Percentiles rank a stretch among this genome's conserved stretches.
phyloP scores from a whole-genome alignment of 345 rosid genomes.

The Gossypium anomalum region DNA sequence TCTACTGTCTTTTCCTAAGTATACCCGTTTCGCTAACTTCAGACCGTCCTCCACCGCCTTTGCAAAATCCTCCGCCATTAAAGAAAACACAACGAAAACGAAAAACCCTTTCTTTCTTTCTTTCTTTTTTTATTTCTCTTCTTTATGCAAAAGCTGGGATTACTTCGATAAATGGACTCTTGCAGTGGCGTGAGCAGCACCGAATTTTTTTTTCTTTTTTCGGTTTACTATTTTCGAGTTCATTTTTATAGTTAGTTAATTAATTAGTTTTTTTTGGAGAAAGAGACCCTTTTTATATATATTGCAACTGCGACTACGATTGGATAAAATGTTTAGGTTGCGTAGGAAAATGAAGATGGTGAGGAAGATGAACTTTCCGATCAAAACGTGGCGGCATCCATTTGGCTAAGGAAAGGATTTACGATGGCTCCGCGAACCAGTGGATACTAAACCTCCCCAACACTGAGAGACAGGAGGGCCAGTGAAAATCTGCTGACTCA shows the following conservation, averaged over 20 bases:
- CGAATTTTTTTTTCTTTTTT: not conserved
- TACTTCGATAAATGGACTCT: not conserved
- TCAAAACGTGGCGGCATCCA: too few relatives aligned
- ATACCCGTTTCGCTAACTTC: conserved; percentile 64
- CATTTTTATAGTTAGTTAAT: not conserved
- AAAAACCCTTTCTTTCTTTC: not conserved
- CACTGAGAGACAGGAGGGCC: not conserved
- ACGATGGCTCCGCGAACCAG: too few relatives aligned
- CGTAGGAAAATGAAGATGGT: too few relatives aligned
- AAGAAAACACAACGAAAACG: not conserved
- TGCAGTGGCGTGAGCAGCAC: conserved; percentile 1
- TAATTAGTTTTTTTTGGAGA: not conserved
- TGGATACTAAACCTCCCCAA: too few relatives aligned
- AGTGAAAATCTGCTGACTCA: not conserved
- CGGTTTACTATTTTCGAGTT: not conserved
- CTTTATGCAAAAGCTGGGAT: not conserved
- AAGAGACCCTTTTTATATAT: too few relatives aligned
- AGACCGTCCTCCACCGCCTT: conserved; percentile 83
- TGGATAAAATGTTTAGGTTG: too few relatives aligned
- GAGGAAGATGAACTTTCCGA: too few relatives aligned
- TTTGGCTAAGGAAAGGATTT: too few relatives aligned
- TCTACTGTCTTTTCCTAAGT: conserved; percentile 67
- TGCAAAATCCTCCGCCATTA: conserved; percentile 72
- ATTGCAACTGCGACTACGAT: too few relatives aligned
- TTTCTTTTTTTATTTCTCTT: not conserved